phyloP scores from a whole-genome alignment of 768 basidiomycete species.

The Tephrocybe sp. region DNA sequence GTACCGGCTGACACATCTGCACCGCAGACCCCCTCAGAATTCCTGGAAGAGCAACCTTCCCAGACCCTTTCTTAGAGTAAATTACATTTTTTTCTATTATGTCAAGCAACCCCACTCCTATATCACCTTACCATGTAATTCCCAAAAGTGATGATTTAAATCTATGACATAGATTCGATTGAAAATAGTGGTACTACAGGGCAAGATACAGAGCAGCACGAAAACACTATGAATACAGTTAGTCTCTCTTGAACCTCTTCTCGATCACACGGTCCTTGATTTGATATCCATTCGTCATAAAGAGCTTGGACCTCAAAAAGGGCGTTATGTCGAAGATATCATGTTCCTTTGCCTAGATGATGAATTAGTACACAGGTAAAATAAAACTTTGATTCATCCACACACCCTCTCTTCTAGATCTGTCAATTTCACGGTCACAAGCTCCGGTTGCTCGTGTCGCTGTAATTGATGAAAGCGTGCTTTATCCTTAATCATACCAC shows the following conservation, averaged over 20 bases:
- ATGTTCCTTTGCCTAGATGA: conserved; percentile 83
- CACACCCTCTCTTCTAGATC: conserved; percentile 88
- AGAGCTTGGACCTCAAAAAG: conserved; percentile 84
- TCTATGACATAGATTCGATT: conserved; percentile 14
- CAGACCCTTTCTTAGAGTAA: background rate
- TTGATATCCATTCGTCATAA: conserved; percentile 86
- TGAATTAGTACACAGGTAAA: conserved; percentile 2
- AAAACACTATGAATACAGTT: conserved; percentile 20
- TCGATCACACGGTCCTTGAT: conserved; percentile 64
- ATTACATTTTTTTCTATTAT: background rate
- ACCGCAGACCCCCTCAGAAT: background rate
- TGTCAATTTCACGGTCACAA: conserved; percentile 69
- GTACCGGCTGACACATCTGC: background rate
- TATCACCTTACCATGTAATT: background rate
- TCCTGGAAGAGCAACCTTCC: background rate
- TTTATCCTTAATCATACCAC: conserved; percentile 90
- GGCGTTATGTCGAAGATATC: conserved; percentile 90
- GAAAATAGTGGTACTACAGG: background rate
- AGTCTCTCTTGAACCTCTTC: conserved; percentile 62
- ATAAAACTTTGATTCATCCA: conserved; percentile 4
- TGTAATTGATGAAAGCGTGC: conserved; percentile 81
- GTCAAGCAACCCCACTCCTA: conserved; percentile 13
- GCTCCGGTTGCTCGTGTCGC: conserved; percentile 71
- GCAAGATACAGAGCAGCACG: conserved; percentile 11
- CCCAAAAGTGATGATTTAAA: conserved; percentile 1